Conservation (phyloP, 2,329 filamentous ascomycete species). For the Hypomyces rosellus region DNA sequence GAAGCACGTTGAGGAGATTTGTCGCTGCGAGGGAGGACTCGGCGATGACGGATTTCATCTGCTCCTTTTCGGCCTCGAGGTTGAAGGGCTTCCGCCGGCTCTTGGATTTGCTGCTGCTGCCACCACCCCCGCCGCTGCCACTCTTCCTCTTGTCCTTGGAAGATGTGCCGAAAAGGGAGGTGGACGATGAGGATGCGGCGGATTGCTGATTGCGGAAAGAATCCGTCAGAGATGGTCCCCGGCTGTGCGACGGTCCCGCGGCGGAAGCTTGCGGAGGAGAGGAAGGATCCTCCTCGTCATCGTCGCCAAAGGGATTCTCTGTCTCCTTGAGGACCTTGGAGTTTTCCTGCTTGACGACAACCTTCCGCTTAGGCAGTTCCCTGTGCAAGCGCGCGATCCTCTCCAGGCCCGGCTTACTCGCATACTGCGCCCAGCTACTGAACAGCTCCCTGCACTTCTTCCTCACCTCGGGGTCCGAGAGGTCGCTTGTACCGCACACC, state of each 20-base stretch:
- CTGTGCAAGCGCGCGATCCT: constrained; percentile 71
- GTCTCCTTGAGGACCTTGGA: constrained; percentile 81
- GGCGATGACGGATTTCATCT: constrained; percentile 83
- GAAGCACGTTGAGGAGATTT: constrained; percentile 79
- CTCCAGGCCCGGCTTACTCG: constrained; percentile 71
- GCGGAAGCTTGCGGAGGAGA: constrained; percentile 21
- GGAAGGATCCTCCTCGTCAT: constrained; percentile 50
- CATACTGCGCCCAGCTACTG: constrained; percentile 82
- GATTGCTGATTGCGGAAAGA: constrained; percentile 2
- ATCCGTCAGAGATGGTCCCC: constrained; percentile 5
- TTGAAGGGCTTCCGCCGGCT: constrained; percentile 62
- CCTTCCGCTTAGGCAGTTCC: constrained; percentile 61
- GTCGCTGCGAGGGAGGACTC: constrained; percentile 86
- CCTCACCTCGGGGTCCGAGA: constrained; percentile 80
- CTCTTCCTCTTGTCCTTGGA: constrained; percentile 50
- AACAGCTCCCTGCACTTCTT: constrained; percentile 86
- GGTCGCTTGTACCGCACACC: constrained; percentile 75
- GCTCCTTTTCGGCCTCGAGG: constrained; percentile 78
- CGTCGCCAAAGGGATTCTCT: constrained; percentile 63
- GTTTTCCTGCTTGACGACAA: constrained; percentile 66
- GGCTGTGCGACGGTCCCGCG: constrained; percentile 17
- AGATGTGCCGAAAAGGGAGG: constrained; percentile 33
- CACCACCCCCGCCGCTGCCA: constrained; percentile 36
- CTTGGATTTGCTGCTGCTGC: constrained; percentile 30
- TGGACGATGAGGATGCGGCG: constrained; percentile 16